These are phyloP conservation scores for Tremella mesenterica DNA, from an alignment of 768 basidiomycete genomes.

Conservation along the genomic window DNA sequence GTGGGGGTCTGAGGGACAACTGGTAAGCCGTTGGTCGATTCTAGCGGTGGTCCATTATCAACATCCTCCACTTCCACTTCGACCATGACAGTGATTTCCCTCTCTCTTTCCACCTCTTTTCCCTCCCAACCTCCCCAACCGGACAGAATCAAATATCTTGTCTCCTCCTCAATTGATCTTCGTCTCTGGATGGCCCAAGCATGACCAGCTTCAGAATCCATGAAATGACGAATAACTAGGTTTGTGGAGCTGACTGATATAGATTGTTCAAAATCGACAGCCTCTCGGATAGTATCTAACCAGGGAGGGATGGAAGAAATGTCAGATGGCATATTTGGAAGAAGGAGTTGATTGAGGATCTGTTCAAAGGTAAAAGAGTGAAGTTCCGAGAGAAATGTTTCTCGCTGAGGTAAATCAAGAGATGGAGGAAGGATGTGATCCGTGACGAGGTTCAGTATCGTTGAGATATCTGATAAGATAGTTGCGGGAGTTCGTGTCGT, in stretches of 20 bases:
- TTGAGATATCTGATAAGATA: slow-evolving; percentile 55
- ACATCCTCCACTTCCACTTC: slow-evolving; percentile 32
- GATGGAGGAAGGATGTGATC: slow-evolving; percentile 52
- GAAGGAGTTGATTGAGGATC: slow-evolving; percentile 59
- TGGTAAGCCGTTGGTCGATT: background rate
- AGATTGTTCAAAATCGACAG: slow-evolving; percentile 59
- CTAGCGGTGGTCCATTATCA: background rate
- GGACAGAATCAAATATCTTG: slow-evolving; percentile 52
- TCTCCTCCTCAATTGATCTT: slow-evolving; percentile 56
- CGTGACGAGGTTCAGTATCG: slow-evolving; percentile 62
- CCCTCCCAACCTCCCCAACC: slow-evolving; percentile 36
- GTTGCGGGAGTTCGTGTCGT: slow-evolving; percentile 44
- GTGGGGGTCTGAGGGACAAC: slow-evolving; percentile 11
- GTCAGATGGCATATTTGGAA: slow-evolving; percentile 62
- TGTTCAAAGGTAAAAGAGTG: slow-evolving; percentile 56
- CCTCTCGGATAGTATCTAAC: slow-evolving; percentile 53
- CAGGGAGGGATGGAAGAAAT: slow-evolving; percentile 57
- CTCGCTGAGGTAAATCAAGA: slow-evolving; percentile 47
- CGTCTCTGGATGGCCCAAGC: slow-evolving; percentile 76
- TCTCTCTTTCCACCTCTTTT: slow-evolving; percentile 13
- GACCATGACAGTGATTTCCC: slow-evolving; percentile 22
- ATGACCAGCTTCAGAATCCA: slow-evolving; percentile 52
- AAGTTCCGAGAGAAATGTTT: slow-evolving; percentile 53
- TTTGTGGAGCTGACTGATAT: slow-evolving; percentile 41
- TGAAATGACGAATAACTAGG: slow-evolving; percentile 60